A percentile compares a stretch with the other conserved stretches of the same genome.
Conservation (phyloP, 768 basidiomycete genomes). For the Pilatotrama ljubarskyi region DNA sequence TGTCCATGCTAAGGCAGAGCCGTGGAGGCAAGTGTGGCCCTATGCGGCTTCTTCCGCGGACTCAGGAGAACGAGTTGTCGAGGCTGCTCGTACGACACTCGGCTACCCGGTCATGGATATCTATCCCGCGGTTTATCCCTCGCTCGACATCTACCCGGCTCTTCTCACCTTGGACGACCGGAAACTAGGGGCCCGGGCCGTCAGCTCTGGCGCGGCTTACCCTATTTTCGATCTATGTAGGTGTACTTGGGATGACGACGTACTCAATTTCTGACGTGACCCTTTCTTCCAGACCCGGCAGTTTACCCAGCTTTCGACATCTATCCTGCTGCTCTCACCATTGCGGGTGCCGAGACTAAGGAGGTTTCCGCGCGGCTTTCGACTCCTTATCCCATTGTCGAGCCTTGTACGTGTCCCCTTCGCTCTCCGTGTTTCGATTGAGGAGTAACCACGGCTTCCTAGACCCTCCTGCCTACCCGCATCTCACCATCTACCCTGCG, state of each 20-base stretch:
- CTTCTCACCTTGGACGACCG: conserved; percentile 8
- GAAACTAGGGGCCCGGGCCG: conserved; percentile 12
- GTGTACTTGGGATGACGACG: background rate
- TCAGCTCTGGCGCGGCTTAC: conserved; percentile 29
- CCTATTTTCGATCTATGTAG: conserved; percentile 35
- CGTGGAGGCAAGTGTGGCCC: conserved; percentile 25
- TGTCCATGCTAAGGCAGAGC: background rate
- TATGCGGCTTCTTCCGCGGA: conserved; percentile 4
- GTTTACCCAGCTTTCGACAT: conserved; percentile 36
- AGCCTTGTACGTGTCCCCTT: conserved; percentile 25
- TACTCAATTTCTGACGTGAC: background rate
- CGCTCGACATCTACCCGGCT: conserved; percentile 38
- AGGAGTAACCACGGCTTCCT: background rate
- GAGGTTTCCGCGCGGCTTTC: conserved; percentile 6
- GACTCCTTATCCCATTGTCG: conserved; percentile 27
- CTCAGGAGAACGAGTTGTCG: background rate
- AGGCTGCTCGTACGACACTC: background rate
- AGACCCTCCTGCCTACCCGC: conserved; percentile 46
- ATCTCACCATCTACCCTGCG: conserved; percentile 41
- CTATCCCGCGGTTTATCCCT: conserved; percentile 44
- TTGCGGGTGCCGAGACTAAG: conserved; percentile 1
- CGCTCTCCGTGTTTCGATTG: background rate
- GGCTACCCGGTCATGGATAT: conserved; percentile 25
- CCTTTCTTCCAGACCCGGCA: conserved; percentile 38
- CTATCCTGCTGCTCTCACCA: conserved; percentile 26